phyloP scores from a whole-genome alignment of 225 moss, liverwort and hornwort genomes.

The Physcomitrium patens region DNA sequence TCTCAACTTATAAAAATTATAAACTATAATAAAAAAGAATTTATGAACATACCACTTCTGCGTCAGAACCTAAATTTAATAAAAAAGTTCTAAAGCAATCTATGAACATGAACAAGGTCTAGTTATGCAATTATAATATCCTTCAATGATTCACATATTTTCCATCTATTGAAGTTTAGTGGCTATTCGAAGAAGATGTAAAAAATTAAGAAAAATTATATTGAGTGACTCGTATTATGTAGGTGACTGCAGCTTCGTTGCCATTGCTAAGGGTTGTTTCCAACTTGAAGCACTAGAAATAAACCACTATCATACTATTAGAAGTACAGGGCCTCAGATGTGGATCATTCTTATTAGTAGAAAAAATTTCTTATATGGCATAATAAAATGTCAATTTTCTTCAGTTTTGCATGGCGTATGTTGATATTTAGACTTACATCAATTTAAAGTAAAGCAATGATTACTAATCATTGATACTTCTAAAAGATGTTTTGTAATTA shows the following conservation, averaged over 20 bases:
- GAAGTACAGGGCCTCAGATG: constrained; percentile 72
- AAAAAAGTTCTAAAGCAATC: neutral
- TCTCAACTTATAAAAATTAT: neutral
- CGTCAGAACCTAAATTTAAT: constrained; percentile 13
- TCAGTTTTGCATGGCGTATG: neutral
- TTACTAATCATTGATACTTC: neutral
- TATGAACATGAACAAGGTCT: neutral
- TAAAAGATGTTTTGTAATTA: constrained; percentile 4
- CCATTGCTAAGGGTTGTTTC: constrained; percentile 75
- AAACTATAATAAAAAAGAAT: neutral
- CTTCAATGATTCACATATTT: constrained; percentile 19
- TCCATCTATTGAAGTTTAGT: constrained; percentile 57
- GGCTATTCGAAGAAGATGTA: constrained; percentile 73
- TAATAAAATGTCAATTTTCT: too few species aligned
- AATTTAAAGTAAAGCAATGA: neutral
- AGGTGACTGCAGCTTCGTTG: constrained; percentile 72
- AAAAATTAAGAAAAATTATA: constrained; percentile 66
- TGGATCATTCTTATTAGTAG: constrained; percentile 75
- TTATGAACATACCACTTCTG: neutral
- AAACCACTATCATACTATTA: constrained; percentile 80
- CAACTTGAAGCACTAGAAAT: constrained; percentile 68
- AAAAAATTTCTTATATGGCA: too few species aligned
- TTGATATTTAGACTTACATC: neutral
- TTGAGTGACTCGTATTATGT: too few species aligned
- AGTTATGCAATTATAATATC: neutral